These are phyloP conservation scores for Ophiostoma populinum DNA, from an alignment of 2,329 filamentous ascomycete species.

Conservation along the genomic window DNA sequence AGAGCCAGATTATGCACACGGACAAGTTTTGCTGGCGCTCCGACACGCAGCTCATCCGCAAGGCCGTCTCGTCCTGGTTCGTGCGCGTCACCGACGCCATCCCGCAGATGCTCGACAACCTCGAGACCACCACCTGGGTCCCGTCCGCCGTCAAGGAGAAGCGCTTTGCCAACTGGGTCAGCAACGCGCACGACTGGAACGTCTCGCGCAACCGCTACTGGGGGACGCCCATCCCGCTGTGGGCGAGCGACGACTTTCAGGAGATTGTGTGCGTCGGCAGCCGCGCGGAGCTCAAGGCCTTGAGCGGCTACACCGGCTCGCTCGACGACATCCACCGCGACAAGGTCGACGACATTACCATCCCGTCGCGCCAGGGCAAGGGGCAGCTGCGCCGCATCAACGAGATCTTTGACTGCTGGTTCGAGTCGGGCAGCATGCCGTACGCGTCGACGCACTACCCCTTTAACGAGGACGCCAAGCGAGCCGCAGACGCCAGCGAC, in stretches of 20 bases:
- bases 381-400: constrained; percentile 43
- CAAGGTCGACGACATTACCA: constrained; percentile 86
- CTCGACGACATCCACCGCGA: constrained; percentile 79
- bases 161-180: constrained; percentile 82
- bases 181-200: constrained; percentile 87
- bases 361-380: constrained; percentile 66
- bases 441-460: constrained; percentile 38
- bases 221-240: constrained; percentile 45
- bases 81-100: constrained; percentile 73
- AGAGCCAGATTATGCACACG: constrained; percentile 77
- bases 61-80: constrained; percentile 88
- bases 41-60: constrained; percentile 88
- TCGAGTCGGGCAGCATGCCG: constrained; percentile 34
- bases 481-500: constrained; percentile 50
- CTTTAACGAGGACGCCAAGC: constrained; percentile 64
- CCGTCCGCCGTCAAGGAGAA: constrained; percentile 81
- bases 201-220: constrained; percentile 88
- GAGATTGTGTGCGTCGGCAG: constrained; percentile 79
- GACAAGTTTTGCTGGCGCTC: constrained; percentile 90
- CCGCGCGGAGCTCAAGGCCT: constrained; percentile 62
- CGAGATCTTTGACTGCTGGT: constrained; percentile 44
- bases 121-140: constrained; percentile 82
- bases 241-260: constrained; percentile 78
- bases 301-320: constrained; percentile 75
- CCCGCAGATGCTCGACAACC: constrained; percentile 77